Percentiles rank a stretch among this genome's conserved stretches.
These are phyloP conservation scores for Chrysosporium keratinophilum DNA, from an alignment of 2,329 filamentous ascomycete genomes.

Conservation along the genomic window DNA sequence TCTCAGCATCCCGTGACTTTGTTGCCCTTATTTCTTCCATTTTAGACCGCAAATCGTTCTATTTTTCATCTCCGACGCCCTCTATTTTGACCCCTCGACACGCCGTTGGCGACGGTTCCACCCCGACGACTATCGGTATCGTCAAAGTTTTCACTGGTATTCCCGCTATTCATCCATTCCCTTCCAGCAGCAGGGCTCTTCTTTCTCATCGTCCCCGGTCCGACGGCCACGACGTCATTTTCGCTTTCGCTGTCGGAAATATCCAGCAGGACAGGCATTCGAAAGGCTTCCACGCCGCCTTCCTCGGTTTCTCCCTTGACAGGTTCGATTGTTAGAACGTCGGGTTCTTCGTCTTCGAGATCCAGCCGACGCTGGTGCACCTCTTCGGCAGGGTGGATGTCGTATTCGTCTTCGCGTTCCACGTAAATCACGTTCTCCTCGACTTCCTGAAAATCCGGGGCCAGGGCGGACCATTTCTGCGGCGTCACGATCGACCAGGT, in stretches of 20 bases:
- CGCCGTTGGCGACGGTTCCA: conserved; percentile 12
- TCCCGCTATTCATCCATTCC: conserved; percentile 49
- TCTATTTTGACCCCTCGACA: conserved; percentile 18
- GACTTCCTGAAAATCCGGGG: conserved; percentile 92
- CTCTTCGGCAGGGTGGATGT: conserved; percentile 91
- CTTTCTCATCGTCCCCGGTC: conserved; percentile 72
- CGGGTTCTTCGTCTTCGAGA: conserved; percentile 84
- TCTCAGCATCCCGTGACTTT: neutral
- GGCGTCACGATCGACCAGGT: conserved; percentile 93
- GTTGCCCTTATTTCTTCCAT: neutral
- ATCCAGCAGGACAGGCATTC: conserved; percentile 87
- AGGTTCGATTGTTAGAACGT: conserved; percentile 69
- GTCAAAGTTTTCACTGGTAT: conserved; percentile 25
- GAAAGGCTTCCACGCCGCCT: conserved; percentile 54
- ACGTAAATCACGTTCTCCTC: conserved; percentile 98
- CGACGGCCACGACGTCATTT: conserved; percentile 64
- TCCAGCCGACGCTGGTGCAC: conserved; percentile 84
- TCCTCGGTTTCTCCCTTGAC: conserved; percentile 50
- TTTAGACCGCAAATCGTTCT: conserved; percentile 4
- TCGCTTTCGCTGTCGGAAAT: conserved; percentile 91
- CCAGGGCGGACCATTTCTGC: conserved; percentile 93
- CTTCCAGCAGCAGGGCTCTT: conserved; percentile 65
- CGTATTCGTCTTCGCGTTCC: conserved; percentile 93
- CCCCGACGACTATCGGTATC: conserved; percentile 15
- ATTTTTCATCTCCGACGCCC: conserved; percentile 26